Percentiles rank a stretch among this genome's conserved stretches.
Conservation (phyloP, 2,329 filamentous ascomycete species). For the Ceratocystis albifundus region DNA sequence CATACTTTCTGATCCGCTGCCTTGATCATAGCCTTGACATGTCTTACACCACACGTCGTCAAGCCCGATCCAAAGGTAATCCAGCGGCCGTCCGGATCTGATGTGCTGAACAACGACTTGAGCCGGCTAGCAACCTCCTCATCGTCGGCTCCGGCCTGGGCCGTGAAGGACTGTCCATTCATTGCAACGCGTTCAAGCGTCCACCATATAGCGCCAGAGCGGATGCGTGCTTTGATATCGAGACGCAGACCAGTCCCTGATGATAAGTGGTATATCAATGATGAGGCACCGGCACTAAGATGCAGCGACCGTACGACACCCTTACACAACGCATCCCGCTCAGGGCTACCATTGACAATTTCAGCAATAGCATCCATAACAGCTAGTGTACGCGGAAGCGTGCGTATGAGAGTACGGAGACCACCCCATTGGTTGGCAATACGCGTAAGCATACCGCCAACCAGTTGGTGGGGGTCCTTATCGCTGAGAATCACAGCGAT, state of each 20-base stretch:
- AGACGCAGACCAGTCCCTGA: constrained; percentile 37
- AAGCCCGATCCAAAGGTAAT: constrained; percentile 26
- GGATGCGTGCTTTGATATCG: constrained; percentile 34
- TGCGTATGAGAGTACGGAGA: constrained; percentile 44
- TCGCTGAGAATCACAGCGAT: constrained; percentile 32
- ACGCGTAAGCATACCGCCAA: constrained; percentile 46
- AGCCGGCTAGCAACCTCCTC: constrained; percentile 16
- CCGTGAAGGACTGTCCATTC: constrained; percentile 20
- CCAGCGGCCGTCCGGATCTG: constrained; percentile 25
- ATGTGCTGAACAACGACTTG: constrained; percentile 6
- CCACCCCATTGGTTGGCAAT: constrained; percentile 45
- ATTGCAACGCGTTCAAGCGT: constrained; percentile 34
- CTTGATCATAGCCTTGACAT: constrained; percentile 22
- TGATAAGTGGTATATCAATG: constrained; percentile 42
- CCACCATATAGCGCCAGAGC: constrained; percentile 42
- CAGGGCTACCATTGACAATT: constrained; percentile 46
- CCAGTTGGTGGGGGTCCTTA: constrained; percentile 55
- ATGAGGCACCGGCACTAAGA: constrained; percentile 46
- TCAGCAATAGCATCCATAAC: constrained; percentile 50
- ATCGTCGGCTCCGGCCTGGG: constrained; percentile 10
- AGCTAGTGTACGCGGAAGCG: constrained; percentile 50
- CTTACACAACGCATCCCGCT: constrained; percentile 33
- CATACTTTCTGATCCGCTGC: constrained; percentile 22
- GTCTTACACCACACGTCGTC: constrained; percentile 19
- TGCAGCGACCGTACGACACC: constrained; percentile 42